Percentiles rank a stretch among this genome's conserved stretches.
Conservation (phyloP, 2,329 filamentous ascomycete species). For the Cadophora malorum region DNA sequence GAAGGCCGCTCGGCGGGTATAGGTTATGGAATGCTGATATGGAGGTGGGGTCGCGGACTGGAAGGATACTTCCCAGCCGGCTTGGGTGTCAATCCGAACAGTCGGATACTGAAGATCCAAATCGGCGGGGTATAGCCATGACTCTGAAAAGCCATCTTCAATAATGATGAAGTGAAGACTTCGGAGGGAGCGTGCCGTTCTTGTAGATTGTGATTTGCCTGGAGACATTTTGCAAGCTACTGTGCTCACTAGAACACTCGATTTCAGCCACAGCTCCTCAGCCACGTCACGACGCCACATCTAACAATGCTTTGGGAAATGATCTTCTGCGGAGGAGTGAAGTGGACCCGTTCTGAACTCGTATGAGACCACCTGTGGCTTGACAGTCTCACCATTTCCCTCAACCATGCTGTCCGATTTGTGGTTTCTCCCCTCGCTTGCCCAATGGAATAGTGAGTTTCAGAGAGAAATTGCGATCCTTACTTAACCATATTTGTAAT, state of each 20-base stretch:
- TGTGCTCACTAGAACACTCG: conserved; percentile 10
- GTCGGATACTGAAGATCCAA: not conserved
- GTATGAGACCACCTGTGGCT: not conserved
- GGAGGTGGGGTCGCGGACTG: not conserved
- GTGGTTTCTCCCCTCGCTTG: not conserved
- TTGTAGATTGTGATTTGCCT: conserved; percentile 26
- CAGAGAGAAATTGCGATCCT: conserved; percentile 14
- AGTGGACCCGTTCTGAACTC: not conserved
- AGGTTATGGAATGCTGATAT: not conserved
- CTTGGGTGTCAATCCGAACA: not conserved
- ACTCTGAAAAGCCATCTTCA: not conserved
- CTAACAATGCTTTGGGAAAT: conserved; percentile 9
- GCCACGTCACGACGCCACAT: conserved; percentile 27
- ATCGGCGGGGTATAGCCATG: not conserved
- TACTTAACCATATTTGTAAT: conserved; percentile 8
- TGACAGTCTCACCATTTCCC: not conserved
- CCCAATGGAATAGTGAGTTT: conserved; percentile 8
- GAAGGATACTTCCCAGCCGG: conserved; percentile 1
- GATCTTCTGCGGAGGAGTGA: not conserved
- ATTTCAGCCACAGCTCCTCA: conserved; percentile 7
- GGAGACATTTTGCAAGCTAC: not conserved
- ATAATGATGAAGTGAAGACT: not conserved
- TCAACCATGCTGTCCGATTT: not conserved
- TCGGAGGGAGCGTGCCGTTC: conserved; percentile 15
- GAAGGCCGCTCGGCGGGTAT: not conserved